Percentiles rank a stretch among this genome's conserved stretches.
Conservation (phyloP, 768 basidiomycete genomes). For the Amanita inopinata region DNA sequence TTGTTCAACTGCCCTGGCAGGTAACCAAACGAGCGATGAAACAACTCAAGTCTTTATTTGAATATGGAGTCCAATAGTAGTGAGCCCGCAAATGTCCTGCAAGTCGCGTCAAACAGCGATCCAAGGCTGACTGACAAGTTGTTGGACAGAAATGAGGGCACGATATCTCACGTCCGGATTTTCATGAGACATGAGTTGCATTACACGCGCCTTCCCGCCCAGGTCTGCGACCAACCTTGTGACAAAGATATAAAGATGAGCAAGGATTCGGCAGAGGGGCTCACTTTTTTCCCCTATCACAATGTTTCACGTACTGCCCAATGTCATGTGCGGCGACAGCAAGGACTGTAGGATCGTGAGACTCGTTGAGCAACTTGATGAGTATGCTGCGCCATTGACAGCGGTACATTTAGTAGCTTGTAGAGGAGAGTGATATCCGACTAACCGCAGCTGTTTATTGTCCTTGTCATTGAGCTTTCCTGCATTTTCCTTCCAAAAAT, state of each 20-base stretch:
- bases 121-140: constrained; percentile 89
- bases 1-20: no score
- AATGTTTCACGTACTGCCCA: constrained; percentile 89
- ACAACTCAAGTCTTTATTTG: no score
- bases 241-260: constrained; percentile 3
- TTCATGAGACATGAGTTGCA: constrained; percentile 88
- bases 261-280: constrained; percentile 15
- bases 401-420: neutral
- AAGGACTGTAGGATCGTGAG: constrained; percentile 66
- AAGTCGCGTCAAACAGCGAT: constrained; percentile 28
- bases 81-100: no score
- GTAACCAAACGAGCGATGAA: no score
- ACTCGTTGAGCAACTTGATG: constrained; percentile 66
- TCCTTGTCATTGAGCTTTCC: constrained; percentile 77
- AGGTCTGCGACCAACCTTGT: constrained; percentile 70
- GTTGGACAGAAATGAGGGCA: constrained; percentile 83
- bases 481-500: constrained; percentile 98
- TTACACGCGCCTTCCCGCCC: constrained; percentile 77
- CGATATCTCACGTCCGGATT: constrained; percentile 89
- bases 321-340: constrained; percentile 92
- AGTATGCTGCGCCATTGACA: neutral
- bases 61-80: no score
- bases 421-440: constrained; percentile 1
- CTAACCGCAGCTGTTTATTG: constrained; percentile 75
- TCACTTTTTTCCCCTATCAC: constrained; percentile 87